Evolutionary conservation across 1,284 basidiomycete genomes (phyloP).

Genomic region (Ustilago xerochloae): DNA sequence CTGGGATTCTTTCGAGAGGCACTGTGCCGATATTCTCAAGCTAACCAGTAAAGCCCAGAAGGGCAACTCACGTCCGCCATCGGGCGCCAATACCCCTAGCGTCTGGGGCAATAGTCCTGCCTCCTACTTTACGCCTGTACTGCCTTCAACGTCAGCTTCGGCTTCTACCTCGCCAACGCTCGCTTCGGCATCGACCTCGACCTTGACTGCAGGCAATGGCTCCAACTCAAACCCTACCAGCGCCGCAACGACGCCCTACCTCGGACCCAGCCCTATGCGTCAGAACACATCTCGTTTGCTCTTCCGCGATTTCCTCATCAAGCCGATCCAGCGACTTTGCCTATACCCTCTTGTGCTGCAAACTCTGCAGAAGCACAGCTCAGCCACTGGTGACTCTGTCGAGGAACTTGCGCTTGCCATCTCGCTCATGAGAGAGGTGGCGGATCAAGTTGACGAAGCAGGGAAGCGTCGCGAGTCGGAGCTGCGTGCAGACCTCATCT

Average conservation of each 20-base stretch:
- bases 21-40: constrained; percentile 56
- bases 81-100: constrained; percentile 39
- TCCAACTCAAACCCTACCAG: constrained; percentile 20
- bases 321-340: constrained; percentile 67
- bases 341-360: constrained; percentile 65
- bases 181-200: constrained; percentile 18
- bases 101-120: constrained; percentile 25
- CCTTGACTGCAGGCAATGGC: constrained; percentile 16
- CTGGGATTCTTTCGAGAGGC: constrained; percentile 62
- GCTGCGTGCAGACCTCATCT: constrained; percentile 60
- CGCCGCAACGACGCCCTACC: constrained; percentile 22
- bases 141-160: too few relatives aligned
- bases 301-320: constrained; percentile 66
- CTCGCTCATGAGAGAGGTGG: constrained; percentile 56
- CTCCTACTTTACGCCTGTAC: constrained; percentile 39
- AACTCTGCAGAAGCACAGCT: constrained; percentile 59
- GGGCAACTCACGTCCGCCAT: constrained; percentile 30
- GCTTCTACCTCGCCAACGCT: constrained; percentile 17
- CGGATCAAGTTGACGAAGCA: constrained; percentile 63
- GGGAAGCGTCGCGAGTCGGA: constrained; percentile 58
- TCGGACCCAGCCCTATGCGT: constrained; percentile 12
- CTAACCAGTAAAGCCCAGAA: constrained; percentile 21
- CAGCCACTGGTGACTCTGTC: constrained; percentile 23
- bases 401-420: constrained; percentile 53
- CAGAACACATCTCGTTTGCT: constrained; percentile 52